Conservation (phyloP, 1,284 basidiomycete genomes). For the Puccinia hordei region DNA sequence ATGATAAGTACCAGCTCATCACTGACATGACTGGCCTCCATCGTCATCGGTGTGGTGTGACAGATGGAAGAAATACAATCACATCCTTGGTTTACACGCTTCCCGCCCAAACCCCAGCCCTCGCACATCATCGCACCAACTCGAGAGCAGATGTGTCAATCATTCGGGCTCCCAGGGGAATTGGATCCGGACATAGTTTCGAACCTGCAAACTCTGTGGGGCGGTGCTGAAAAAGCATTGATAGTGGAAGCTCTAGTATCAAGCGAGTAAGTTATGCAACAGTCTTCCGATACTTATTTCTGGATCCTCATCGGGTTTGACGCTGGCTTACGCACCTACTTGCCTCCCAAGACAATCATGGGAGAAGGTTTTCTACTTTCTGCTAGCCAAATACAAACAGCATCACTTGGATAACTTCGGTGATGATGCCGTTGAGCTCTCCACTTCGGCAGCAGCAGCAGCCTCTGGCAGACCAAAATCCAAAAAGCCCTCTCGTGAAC, state of each 20-base stretch:
- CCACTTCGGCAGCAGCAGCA: not conserved
- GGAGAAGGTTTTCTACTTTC: conserved; percentile 89
- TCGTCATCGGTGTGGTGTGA: not conserved
- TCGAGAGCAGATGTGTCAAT: conserved; percentile 69
- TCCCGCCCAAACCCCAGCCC: conserved; percentile 65
- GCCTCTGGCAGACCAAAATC: conserved; percentile 15
- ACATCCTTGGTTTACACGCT: conserved; percentile 85
- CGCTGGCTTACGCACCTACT: not conserved
- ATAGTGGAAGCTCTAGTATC: conserved; percentile 68
- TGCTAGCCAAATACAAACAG: conserved; percentile 76
- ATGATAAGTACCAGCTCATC: not conserved
- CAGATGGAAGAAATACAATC: conserved; percentile 79
- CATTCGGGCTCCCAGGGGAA: conserved; percentile 67
- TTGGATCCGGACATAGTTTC: conserved; percentile 88
- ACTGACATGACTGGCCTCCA: not conserved
- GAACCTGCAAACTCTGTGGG: conserved; percentile 89
- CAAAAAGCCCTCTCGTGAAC: conserved; percentile 39
- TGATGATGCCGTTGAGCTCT: conserved; percentile 65
- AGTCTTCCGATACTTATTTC: not conserved
- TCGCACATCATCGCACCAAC: conserved; percentile 63
- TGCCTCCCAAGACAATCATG: conserved; percentile 69
- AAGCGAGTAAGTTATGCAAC: conserved; percentile 26
- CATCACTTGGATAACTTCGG: conserved; percentile 69
- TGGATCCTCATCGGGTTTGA: not conserved
- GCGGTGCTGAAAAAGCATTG: conserved; percentile 70